Evolutionary conservation across 2,329 filamentous ascomycete species (phyloP), one percentile per base, ranked within the genome.

Genomic region (Aspergillus fumigatus): DNA sequence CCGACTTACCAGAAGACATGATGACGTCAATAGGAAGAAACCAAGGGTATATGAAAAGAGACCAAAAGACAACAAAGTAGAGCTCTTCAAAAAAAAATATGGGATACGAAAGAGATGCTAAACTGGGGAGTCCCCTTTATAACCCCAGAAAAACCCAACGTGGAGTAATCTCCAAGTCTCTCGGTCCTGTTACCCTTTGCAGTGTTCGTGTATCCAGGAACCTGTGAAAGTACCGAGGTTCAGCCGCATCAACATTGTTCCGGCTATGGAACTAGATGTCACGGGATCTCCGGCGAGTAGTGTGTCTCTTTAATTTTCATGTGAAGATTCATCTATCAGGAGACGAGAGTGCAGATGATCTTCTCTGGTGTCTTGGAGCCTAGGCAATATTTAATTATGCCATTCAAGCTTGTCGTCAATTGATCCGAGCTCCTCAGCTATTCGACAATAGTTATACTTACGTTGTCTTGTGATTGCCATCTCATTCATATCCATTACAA

Each of bases 1-100:
- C 21, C 41, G 32, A 63, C 70, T 67, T 68, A 77, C 75, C 72
- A 67, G 70, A 70, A 69, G 75, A 76, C 75, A 77, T 77, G 64
- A 64, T 74, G 63, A 69, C 62, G 57, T 66, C 58, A 65, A 58
- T 14, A 43, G 40, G 27, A 35, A 52, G 40, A 35, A 35, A 52
- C 38, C 26, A 27, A 54, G 48, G 25, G 27, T 50, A 48, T 55
- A 27, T 35, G 54, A 41, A 48, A 40, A 48, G 10, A n/a, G 35
- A 51, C 55, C 53, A 38, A 54, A 43, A 23, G 54, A 35, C 11
- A 26, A 27, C 35, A 27, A 49, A 48, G 49, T 48, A 25, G 26
- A 51, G 45, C 38, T 47, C 32, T 53, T 51, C 26, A 26, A 51
- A 32, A 26, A 51, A 32, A 54, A 58, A 23, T 54, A 11, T 51